A percentile compares a stretch with the other conserved stretches of the same genome.
These are phyloP conservation scores for Celoporthe dispersa DNA, from an alignment of 2,329 filamentous ascomycete genomes.

Conservation along the genomic window DNA sequence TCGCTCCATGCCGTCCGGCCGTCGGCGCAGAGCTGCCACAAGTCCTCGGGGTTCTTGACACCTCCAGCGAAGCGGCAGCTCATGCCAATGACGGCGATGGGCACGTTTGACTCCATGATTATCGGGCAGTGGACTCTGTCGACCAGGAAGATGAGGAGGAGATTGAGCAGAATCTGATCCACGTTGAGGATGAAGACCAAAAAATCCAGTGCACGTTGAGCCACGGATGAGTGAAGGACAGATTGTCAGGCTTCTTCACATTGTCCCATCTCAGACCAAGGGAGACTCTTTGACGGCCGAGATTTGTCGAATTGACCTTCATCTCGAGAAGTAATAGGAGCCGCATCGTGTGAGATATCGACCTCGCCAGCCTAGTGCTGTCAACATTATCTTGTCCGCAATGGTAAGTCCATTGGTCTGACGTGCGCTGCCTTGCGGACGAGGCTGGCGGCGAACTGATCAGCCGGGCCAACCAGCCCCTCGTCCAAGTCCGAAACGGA, in stretches of 20 bases:
- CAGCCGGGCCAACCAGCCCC: background rate
- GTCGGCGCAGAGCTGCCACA: slow-evolving; percentile 37
- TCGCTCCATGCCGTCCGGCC: slow-evolving; percentile 14
- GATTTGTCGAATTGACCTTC: background rate
- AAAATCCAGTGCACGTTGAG: background rate
- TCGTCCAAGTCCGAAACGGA: background rate
- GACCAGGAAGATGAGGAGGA: background rate
- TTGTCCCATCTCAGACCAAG: background rate
- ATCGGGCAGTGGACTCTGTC: background rate
- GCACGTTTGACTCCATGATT: background rate
- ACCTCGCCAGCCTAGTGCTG: background rate
- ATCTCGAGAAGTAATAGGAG: background rate
- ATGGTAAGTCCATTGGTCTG: slow-evolving; percentile 1
- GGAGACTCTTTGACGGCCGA: background rate
- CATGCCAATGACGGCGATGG: slow-evolving; percentile 20
- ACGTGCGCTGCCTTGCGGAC: background rate
- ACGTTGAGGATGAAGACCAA: slow-evolving; percentile 3
- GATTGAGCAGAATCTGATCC: background rate
- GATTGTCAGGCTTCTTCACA: slow-evolving; percentile 5
- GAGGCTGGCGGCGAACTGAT: background rate
- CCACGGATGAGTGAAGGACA: background rate
- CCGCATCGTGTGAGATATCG: background rate
- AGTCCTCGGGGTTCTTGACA: slow-evolving; percentile 38
- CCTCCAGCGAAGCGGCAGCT: slow-evolving; percentile 45
- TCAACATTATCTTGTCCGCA: background rate